Conservation (phyloP, 805 yeast genomes). For the Candida germanica region DNA sequence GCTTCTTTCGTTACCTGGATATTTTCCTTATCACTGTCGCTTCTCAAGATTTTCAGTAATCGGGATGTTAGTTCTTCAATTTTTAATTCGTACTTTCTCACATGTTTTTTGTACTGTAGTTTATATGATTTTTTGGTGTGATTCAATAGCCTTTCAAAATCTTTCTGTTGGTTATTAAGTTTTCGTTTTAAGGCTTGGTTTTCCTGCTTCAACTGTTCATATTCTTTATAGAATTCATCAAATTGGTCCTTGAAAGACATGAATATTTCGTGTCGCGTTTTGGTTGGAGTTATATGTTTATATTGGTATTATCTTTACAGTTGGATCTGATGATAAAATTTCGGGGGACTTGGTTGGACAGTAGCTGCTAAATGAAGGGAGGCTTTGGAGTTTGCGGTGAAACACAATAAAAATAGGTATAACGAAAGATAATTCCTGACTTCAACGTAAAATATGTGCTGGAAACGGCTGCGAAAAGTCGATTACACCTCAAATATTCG, state of each 20-base stretch:
- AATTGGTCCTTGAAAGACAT: slow-evolving; percentile 7
- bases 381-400: too few species aligned
- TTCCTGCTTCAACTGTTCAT: slow-evolving; percentile 5
- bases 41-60: neutral
- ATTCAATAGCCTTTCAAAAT: slow-evolving; percentile 2
- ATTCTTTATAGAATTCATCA: slow-evolving; percentile 7
- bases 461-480: too few species aligned
- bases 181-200: neutral
- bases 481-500: too few species aligned
- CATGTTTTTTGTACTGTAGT: slow-evolving; percentile 12
- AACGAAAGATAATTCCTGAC: too few species aligned
- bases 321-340: too few species aligned
- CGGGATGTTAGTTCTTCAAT: slow-evolving; percentile 8
- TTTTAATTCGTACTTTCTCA: slow-evolving; percentile 9
- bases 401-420: too few species aligned
- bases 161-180: neutral
- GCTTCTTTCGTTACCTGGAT: neutral
- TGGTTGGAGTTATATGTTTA: too few species aligned
- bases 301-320: too few species aligned
- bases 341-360: too few species aligned
- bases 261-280: too few species aligned
- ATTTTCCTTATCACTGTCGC: slow-evolving; percentile 5
- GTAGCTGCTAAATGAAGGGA: too few species aligned
- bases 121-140: slow-evolving; percentile 10
- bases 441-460: too few species aligned